A percentile compares a stretch with the other conserved stretches of the same genome.
Conservation (phyloP, 306 rosid species). For the Ammopiptanthus mongolicus region DNA sequence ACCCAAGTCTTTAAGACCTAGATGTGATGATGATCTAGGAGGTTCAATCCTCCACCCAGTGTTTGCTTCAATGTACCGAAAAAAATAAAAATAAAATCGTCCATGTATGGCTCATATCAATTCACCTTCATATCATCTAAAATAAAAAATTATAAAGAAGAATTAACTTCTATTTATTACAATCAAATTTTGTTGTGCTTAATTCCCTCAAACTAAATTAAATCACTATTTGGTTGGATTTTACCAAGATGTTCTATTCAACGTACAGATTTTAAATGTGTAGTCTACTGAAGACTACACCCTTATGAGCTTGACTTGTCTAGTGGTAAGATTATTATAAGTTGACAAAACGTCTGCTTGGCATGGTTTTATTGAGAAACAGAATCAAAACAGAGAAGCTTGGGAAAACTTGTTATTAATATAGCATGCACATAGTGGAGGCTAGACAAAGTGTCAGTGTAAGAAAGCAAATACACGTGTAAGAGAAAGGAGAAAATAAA, state of each 20-base stretch:
- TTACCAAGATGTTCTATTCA: neutral
- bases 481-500: neutral
- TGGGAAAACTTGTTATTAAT: neutral
- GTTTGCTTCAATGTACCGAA: neutral
- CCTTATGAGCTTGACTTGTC: neutral
- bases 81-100: too few relatives aligned
- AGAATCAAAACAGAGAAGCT: neutral
- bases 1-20: neutral
- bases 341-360: neutral
- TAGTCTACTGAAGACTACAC: neutral
- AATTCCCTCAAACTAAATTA: neutral
- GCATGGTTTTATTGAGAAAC: neutral
- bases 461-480: neutral
- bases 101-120: neutral
- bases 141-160: neutral
- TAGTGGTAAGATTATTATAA: neutral
- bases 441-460: neutral
- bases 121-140: neutral
- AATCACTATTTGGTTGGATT: neutral
- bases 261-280: neutral
- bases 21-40: neutral
- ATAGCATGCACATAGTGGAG: neutral
- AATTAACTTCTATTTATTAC: neutral
- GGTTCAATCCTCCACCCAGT: neutral
- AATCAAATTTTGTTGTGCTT: too few relatives aligned